Conservation (phyloP, 2,329 filamentous ascomycete genomes). For the Aureobasidium mangrovei region DNA sequence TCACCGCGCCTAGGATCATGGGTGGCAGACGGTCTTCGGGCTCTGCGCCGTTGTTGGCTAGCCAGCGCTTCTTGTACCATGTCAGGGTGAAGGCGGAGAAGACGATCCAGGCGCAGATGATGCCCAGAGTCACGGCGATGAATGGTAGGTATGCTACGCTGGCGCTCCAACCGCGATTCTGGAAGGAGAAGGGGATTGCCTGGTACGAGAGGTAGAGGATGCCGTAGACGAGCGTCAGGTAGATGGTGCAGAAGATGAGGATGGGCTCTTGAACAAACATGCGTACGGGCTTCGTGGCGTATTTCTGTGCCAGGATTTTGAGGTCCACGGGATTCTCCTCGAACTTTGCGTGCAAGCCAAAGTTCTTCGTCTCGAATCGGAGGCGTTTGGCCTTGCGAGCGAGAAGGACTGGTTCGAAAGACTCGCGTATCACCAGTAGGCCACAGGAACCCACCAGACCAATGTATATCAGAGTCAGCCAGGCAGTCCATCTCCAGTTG, state of each 20-base stretch:
- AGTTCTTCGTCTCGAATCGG: slow-evolving; percentile 40
- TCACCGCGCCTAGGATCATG: slow-evolving; percentile 43
- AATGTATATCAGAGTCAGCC: slow-evolving; percentile 45
- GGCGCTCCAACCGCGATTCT: slow-evolving; percentile 33
- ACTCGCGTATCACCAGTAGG: slow-evolving; percentile 44
- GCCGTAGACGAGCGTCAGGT: slow-evolving; percentile 28
- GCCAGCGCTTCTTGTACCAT: slow-evolving; percentile 19
- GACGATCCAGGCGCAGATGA: slow-evolving; percentile 26
- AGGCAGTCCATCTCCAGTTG: slow-evolving; percentile 51
- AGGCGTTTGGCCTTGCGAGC: slow-evolving; percentile 40
- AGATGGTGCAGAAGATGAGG: slow-evolving; percentile 38
- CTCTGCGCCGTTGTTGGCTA: slow-evolving; percentile 14
- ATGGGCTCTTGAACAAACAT: slow-evolving; percentile 44
- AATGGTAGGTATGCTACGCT: slow-evolving; percentile 37
- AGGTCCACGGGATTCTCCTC: slow-evolving; percentile 36
- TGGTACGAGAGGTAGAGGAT: slow-evolving; percentile 39
- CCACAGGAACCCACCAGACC: slow-evolving; percentile 35
- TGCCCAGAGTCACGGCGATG: slow-evolving; percentile 34
- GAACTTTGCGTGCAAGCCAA: slow-evolving; percentile 36
- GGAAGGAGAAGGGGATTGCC: slow-evolving; percentile 40
- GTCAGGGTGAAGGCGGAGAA: slow-evolving; percentile 29
- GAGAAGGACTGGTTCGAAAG: slow-evolving; percentile 42
- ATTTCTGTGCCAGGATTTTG: slow-evolving; percentile 34
- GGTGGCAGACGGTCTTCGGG: slow-evolving; percentile 41
- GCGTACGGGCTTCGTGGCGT: slow-evolving; percentile 30